These are phyloP conservation scores for Saccharomyces hybrid DNA, from an alignment of 1,139 yeast species.

Conservation along the genomic window DNA sequence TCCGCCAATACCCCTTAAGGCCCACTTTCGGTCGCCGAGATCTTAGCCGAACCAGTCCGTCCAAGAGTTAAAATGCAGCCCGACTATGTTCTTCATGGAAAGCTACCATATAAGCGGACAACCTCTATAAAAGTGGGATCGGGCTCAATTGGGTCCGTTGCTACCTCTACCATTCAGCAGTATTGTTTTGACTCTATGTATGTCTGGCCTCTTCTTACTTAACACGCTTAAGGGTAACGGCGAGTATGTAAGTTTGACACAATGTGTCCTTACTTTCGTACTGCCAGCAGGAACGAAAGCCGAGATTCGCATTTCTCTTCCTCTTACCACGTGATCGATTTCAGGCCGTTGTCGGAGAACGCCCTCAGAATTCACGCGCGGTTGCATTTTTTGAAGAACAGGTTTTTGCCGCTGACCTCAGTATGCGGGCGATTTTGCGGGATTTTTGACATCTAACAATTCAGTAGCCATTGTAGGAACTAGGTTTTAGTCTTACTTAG, in stretches of 20 bases:
- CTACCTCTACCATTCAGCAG: not conserved
- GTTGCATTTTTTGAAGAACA: not conserved
- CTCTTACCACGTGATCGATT: not conserved
- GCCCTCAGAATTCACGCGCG: not conserved
- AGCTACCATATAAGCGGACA: not conserved
- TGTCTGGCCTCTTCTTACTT: not conserved
- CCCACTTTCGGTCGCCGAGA: not conserved
- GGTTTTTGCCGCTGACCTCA: not conserved
- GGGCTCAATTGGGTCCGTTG: not conserved
- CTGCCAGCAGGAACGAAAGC: not conserved
- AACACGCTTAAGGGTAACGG: not conserved
- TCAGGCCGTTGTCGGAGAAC: not conserved
- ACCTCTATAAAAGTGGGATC: not conserved
- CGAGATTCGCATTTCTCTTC: not conserved
- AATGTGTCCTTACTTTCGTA: not conserved
- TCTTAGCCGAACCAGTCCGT: not conserved
- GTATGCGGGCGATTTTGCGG: not conserved
- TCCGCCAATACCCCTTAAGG: not conserved
- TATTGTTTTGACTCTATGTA: not conserved
- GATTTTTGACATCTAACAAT: not conserved
- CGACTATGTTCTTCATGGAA: not conserved
- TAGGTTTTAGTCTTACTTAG: not conserved
- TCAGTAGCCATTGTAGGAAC: not conserved
- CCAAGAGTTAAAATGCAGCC: not conserved
- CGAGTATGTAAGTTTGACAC: not conserved